Evolutionary conservation across 441 rosid genomes (phyloP), one percentile per base, ranked within the genome.

Genomic region (Adansonia grandidieri): DNA sequence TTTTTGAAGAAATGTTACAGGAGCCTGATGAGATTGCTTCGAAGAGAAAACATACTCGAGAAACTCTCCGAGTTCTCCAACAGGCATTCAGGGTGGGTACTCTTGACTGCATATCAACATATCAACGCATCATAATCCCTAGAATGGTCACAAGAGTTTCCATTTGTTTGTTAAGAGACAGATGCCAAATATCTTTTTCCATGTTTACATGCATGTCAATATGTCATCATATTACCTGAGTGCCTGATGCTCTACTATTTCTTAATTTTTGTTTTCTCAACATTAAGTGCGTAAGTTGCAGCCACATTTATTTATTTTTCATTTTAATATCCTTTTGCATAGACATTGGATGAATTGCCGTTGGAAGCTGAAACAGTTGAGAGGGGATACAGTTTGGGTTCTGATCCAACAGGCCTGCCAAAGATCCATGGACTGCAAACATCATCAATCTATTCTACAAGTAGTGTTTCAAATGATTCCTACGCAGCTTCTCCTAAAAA

Each of bases 1-100:
- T 97, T 81, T 97, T 97, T 76, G 98, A 97, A 85, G 98, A 97
- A 88, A 92, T 97, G 98, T 82, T 97, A 81, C 99, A 95, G 89
- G 99, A 97, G 84, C 96, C 99, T 61, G 97, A 91, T 37, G 99
- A 93, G 84, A 81, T 97, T 56, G 96, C 98, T 45, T 65, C 73
- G 50, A 95, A 90, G 86, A 91, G 99, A 87, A 97, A 95, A 82
- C 96, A 87, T 54, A 93, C 97, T 3, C 89, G 94, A 73, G 98
- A 95, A 80, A 89, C 91, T 56, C 97, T 97, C 44, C 84, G 92
- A 64, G 91, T 91, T 79, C 98, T 97, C 76, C 99, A 93, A 81
- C 99, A 92, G 82, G 99, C 99, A 68, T 91, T 92, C 83, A 86
- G 93, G 91, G 99, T 95, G 76, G 78, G 92, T 86, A 80, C 58